Conservation (phyloP, 1,284 basidiomycete species). For the Gomphus sp. region DNA sequence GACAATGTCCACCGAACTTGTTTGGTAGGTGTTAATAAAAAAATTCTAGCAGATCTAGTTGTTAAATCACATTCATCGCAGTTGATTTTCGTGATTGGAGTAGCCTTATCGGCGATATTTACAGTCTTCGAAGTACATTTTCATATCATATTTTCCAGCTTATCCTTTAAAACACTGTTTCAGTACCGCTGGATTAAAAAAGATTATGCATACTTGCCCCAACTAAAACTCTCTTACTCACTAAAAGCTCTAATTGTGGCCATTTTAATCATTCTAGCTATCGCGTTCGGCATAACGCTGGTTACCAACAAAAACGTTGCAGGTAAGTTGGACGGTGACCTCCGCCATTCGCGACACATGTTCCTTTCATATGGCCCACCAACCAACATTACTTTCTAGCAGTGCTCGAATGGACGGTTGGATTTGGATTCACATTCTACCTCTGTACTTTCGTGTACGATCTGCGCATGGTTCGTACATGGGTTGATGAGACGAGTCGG, state of each 20-base stretch:
- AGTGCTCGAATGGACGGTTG: constrained; percentile 63
- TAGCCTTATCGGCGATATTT: constrained; percentile 61
- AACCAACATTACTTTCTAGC: constrained; percentile 23
- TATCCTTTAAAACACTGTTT: not conserved
- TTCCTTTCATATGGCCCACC: not conserved
- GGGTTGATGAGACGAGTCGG: not conserved
- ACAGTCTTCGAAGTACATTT: constrained; percentile 52
- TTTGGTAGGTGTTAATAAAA: constrained; percentile 21
- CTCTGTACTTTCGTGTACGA: constrained; percentile 61
- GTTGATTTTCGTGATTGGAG: constrained; percentile 54
- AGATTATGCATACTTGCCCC: constrained; percentile 37
- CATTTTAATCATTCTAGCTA: constrained; percentile 47
- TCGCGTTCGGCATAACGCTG: constrained; percentile 50
- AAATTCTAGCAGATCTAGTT: no score
- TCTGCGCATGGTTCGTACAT: constrained; percentile 22
- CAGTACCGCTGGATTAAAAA: constrained; percentile 59
- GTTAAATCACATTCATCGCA: not conserved
- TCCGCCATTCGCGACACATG: not conserved
- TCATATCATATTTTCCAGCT: not conserved
- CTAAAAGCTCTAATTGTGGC: constrained; percentile 50
- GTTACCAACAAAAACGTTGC: constrained; percentile 38
- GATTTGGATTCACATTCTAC: constrained; percentile 63
- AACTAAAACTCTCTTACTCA: constrained; percentile 47
- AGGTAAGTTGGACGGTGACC: constrained; percentile 27
- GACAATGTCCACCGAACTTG: constrained; percentile 44